Percentiles rank a stretch among this genome's conserved stretches.
phyloP scores from a whole-genome alignment of 768 basidiomycete genomes.

The Pisolithus microcarpus region DNA sequence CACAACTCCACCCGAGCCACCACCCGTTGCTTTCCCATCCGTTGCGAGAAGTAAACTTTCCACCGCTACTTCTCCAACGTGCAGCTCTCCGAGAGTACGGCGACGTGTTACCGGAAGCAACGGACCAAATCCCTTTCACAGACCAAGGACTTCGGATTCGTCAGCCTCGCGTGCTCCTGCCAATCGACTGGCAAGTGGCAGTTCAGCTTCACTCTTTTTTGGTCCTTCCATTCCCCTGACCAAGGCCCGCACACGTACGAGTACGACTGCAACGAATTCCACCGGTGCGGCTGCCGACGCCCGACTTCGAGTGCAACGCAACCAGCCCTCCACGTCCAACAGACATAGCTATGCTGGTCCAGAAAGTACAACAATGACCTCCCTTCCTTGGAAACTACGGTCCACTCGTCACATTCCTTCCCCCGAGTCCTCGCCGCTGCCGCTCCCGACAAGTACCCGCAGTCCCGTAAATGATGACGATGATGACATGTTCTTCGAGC shows the following conservation, averaged over 20 bases:
- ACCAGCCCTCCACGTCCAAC: constrained; percentile 32
- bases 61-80: constrained; percentile 37
- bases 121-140: constrained; percentile 25
- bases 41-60: constrained; percentile 32
- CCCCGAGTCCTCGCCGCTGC: constrained; percentile 43
- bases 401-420: constrained; percentile 35
- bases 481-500: constrained; percentile 51
- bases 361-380: constrained; percentile 25
- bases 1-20: constrained; percentile 8
- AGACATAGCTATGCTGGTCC: constrained; percentile 65
- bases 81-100: constrained; percentile 47
- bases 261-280: constrained; percentile 12
- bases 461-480: constrained; percentile 38
- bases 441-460: constrained; percentile 22
- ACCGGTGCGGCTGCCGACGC: neutral
- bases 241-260: constrained; percentile 19
- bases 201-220: constrained; percentile 63
- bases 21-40: constrained; percentile 31
- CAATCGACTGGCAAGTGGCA: constrained; percentile 43
- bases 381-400: constrained; percentile 31
- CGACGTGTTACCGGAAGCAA: constrained; percentile 42
- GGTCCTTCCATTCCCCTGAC: constrained; percentile 36
- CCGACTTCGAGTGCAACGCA: constrained; percentile 2
- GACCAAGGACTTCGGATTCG: constrained; percentile 17
- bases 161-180: constrained; percentile 33